Conservation (phyloP, 495 filamentous ascomycete species). For the Lasiosphaeriaceae sp. region DNA sequence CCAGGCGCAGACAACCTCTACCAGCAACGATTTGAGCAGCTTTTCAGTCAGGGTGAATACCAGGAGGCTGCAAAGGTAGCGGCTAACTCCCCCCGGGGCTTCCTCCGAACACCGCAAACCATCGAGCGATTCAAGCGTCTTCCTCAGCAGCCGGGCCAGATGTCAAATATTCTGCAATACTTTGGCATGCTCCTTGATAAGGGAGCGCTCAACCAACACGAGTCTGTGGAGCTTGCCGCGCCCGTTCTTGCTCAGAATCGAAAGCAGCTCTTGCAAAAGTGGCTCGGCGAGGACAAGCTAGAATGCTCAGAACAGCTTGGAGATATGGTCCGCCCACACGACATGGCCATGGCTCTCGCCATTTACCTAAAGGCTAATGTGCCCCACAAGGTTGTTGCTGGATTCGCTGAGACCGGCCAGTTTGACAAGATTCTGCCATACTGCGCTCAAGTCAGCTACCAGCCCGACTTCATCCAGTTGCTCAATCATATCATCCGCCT, state of each 20-base stretch:
- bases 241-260: slow-evolving; percentile 90
- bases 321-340: slow-evolving; percentile 86
- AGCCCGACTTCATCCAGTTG: slow-evolving; percentile 85
- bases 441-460: slow-evolving; percentile 74
- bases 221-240: slow-evolving; percentile 88
- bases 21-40: slow-evolving; percentile 83
- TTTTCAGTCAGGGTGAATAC: slow-evolving; percentile 72
- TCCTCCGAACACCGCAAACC: slow-evolving; percentile 87
- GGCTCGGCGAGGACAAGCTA: slow-evolving; percentile 92
- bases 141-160: slow-evolving; percentile 67
- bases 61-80: slow-evolving; percentile 89
- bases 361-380: slow-evolving; percentile 88
- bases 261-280: slow-evolving; percentile 96
- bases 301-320: slow-evolving; percentile 94
- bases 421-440: slow-evolving; percentile 95
- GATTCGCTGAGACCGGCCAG: slow-evolving; percentile 90
- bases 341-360: slow-evolving; percentile 74
- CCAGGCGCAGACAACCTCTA: slow-evolving; percentile 95
- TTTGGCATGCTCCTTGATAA: slow-evolving; percentile 97
- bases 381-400: slow-evolving; percentile 87
- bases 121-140: slow-evolving; percentile 92
- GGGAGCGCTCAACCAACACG: slow-evolving; percentile 83
- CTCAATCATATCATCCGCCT: slow-evolving; percentile 88
- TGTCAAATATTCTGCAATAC: slow-evolving; percentile 94
- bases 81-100: slow-evolving; percentile 93